Evolutionary conservation across 257 asterid genomes (phyloP), one percentile per base, ranked within the genome.

Genomic region (Nicotiana noctiflora): DNA sequence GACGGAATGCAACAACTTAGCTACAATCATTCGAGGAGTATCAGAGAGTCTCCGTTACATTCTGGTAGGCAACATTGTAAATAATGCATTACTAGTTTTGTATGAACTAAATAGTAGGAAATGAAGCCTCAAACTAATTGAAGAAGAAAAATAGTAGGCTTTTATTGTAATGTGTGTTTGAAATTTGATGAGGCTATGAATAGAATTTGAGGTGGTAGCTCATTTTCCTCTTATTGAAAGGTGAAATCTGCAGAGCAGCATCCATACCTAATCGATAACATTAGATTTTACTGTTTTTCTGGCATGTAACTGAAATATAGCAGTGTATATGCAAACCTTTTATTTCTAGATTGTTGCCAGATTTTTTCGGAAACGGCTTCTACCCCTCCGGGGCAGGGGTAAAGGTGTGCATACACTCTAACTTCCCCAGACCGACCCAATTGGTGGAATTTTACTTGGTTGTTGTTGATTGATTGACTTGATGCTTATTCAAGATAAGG

Each of bases 11-110:
- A 87, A 84, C 90, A 84, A 80, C 77, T 80, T 15, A 89, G 82
- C 74, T 80, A 84, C 75, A 82, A 68, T 85, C 93, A 89, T 29
- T 70, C 90, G 3, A 92, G 79, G 90, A 84, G 84, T 79, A 74
- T 84, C 32, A 89, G 94, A 70, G 93, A 77, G 37, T 88, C 92
- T 44, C 88, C 91, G 3, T 55, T 85, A 79, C 82, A 82, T 75
- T 85, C 92, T 29, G 86, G 90, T 59, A 90, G 88, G 79, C 91
- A 82, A 83, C 88, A 78, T 57, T 84, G 91, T 83, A 89, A 84
- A 83, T 91, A 81, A 86, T 79, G 60, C 64, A 29, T 17, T 23
- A 32, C n/a, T 63, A 12, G 29, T 61, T 51, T 40, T 52, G 68
- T 29, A 3, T 17, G 44, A 75, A 70, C 32, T 13, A 46, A 37